A percentile compares a stretch with the other conserved stretches of the same genome.
phyloP scores from a whole-genome alignment of 345 rosid genomes.

The Murraya paniculata region DNA sequence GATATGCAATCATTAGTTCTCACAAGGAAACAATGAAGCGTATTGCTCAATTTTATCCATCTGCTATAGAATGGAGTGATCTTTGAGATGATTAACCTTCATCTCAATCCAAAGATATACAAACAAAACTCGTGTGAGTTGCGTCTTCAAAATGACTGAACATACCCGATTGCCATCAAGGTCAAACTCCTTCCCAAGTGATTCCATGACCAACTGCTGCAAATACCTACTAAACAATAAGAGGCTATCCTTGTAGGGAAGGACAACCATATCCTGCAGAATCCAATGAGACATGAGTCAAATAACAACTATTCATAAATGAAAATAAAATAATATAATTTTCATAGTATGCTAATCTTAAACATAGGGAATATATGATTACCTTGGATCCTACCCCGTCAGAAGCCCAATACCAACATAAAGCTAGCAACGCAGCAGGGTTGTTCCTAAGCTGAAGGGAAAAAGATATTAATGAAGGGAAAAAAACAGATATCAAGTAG shows the following conservation, averaged over 20 bases:
- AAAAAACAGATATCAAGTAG: background rate
- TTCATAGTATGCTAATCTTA: constrained; percentile 1
- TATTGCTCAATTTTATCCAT: background rate
- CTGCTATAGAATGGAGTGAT: background rate
- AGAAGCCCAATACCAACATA: constrained; percentile 97
- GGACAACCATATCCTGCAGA: constrained; percentile 94
- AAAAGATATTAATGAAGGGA: constrained; percentile 10
- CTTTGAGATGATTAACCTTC: constrained; percentile 6
- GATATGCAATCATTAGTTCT: background rate
- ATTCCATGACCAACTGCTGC: constrained; percentile 99
- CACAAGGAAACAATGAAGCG: background rate
- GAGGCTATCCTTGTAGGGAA: constrained; percentile 97
- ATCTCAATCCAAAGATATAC: background rate
- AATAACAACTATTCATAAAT: background rate
- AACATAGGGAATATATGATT: constrained; percentile 7
- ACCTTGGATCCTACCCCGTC: constrained; percentile 97
- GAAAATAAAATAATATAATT: constrained; percentile 13
- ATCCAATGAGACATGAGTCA: constrained; percentile 14
- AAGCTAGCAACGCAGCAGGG: constrained; percentile 93
- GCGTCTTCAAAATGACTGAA: constrained; percentile 10
- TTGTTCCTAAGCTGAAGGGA: constrained; percentile 66
- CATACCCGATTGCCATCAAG: constrained; percentile 90
- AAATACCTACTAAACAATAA: constrained; percentile 88
- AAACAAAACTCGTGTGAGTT: background rate
- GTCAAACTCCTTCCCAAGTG: constrained; percentile 97